Conservation (phyloP, 2,329 filamentous ascomycete genomes). For the Penicillium sp. region DNA sequence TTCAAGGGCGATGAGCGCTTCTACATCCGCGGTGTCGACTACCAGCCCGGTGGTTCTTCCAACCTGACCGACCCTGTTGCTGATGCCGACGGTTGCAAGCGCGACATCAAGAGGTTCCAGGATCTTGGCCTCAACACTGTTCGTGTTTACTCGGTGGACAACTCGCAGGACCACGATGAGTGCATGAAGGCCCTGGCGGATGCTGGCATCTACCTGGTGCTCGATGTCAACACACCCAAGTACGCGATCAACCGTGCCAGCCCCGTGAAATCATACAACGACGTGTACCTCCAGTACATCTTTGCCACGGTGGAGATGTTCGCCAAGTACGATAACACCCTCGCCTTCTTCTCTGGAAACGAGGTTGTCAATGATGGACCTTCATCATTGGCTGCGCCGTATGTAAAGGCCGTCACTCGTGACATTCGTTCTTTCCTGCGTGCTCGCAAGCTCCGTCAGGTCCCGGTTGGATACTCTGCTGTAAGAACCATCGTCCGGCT, state of each 20-base stretch:
- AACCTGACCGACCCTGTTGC: conserved; percentile 72
- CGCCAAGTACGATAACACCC: conserved; percentile 77
- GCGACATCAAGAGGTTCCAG: conserved; percentile 79
- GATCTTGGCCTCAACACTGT: conserved; percentile 86
- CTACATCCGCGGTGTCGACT: conserved; percentile 58
- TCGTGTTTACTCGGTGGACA: conserved; percentile 91
- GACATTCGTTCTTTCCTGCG: conserved; percentile 72
- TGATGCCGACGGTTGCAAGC: conserved; percentile 67
- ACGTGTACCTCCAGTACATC: conserved; percentile 77
- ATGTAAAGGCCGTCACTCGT: conserved; percentile 75
- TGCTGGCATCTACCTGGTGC: conserved; percentile 86
- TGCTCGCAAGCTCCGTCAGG: conserved; percentile 59
- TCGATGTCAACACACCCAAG: conserved; percentile 86
- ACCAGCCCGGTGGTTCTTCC: conserved; percentile 65
- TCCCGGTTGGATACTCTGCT: conserved; percentile 73
- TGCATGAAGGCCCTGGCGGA: conserved; percentile 81
- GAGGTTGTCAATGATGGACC: conserved; percentile 72
- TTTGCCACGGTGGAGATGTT: conserved; percentile 89
- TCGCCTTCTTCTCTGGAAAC: conserved; percentile 82
- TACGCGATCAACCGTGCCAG: conserved; percentile 81
- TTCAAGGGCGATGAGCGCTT: conserved; percentile 61
- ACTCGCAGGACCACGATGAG: conserved; percentile 73
- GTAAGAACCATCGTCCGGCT: neutral
- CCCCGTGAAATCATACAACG: conserved; percentile 79
- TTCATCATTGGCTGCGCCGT: conserved; percentile 66